Percentiles rank a stretch among this genome's conserved stretches.
These are phyloP conservation scores for Aspergillus cristatus DNA, from an alignment of 495 filamentous ascomycete species.

Conservation along the genomic window DNA sequence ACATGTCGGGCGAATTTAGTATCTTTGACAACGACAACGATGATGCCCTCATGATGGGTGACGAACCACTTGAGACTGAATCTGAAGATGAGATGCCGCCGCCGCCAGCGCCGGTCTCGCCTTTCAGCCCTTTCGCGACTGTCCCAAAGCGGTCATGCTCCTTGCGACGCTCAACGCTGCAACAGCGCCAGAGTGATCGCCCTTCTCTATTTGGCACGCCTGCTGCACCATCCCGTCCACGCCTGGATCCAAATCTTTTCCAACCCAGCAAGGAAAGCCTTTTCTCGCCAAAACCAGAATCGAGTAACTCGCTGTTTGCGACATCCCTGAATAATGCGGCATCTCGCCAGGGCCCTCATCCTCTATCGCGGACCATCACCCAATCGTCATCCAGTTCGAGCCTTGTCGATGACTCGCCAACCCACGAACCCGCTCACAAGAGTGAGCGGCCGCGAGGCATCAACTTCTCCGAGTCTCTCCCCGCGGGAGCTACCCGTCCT, in stretches of 20 bases:
- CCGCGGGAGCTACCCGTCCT: slow-evolving; percentile 54
- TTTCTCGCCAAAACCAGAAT: slow-evolving; percentile 38
- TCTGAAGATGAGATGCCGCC: slow-evolving; percentile 18
- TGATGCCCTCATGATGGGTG: slow-evolving; percentile 6
- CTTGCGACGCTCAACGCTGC: slow-evolving; percentile 75
- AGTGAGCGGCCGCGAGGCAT: slow-evolving; percentile 41
- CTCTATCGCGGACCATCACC: slow-evolving; percentile 73
- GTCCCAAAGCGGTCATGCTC: slow-evolving; percentile 53
- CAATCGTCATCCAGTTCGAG: slow-evolving; percentile 78
- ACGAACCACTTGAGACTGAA: slow-evolving; percentile 17
- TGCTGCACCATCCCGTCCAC: slow-evolving; percentile 46
- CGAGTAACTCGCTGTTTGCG: slow-evolving; percentile 27
- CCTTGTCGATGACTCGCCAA: slow-evolving; percentile 64
- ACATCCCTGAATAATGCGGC: slow-evolving; percentile 3
- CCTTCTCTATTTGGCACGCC: slow-evolving; percentile 46
- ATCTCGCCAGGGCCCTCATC: slow-evolving; percentile 51
- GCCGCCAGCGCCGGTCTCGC: slow-evolving; percentile 18
- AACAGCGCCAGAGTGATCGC: slow-evolving; percentile 64
- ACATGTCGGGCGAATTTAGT: slow-evolving; percentile 52
- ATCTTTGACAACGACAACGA: slow-evolving; percentile 52
- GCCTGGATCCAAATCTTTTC: slow-evolving; percentile 62
- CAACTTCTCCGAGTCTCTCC: slow-evolving; percentile 75
- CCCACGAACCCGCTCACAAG: slow-evolving; percentile 50
- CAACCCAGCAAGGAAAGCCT: slow-evolving; percentile 53
- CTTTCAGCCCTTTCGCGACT: slow-evolving; percentile 32